These are phyloP conservation scores for Chrysosporium keratinophilum DNA, from an alignment of 2,329 filamentous ascomycete genomes.

Conservation along the genomic window DNA sequence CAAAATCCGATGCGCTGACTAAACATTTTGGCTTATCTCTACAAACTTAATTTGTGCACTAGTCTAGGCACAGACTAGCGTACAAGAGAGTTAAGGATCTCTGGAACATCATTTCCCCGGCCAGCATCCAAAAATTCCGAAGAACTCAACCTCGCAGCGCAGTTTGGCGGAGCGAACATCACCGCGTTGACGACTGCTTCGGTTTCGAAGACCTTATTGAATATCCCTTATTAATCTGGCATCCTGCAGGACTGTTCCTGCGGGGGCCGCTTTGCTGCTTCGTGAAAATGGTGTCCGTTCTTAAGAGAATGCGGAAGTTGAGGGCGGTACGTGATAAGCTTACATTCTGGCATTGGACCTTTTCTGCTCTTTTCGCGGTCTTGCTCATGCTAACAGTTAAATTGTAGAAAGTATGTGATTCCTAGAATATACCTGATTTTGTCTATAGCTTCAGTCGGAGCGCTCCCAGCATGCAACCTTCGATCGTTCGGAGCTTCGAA, in stretches of 20 bases:
- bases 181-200: not conserved
- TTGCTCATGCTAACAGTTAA: not conserved
- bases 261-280: not conserved
- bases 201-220: not conserved
- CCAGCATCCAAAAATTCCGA: conserved; percentile 9
- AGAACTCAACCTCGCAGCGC: not conserved
- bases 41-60: not conserved
- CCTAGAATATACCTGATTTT: conserved; percentile 3
- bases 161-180: not conserved
- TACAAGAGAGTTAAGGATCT: too few species aligned
- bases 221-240: not conserved
- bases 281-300: conserved; percentile 38
- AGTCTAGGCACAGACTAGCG: not conserved
- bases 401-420: conserved; percentile 6
- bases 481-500: not conserved
- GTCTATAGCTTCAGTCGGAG: not conserved
- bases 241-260: conserved; percentile 6
- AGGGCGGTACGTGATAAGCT: conserved; percentile 49
- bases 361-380: conserved; percentile 13
- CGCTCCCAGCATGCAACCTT: not conserved
- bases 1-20: not conserved
- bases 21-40: not conserved
- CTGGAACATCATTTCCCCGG: conserved; percentile 4
- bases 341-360: conserved; percentile 1
- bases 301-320: conserved; percentile 62